Evolutionary conservation across 176 grass and related monocot species (phyloP).

Genomic region (Oryza meridionalis): DNA sequence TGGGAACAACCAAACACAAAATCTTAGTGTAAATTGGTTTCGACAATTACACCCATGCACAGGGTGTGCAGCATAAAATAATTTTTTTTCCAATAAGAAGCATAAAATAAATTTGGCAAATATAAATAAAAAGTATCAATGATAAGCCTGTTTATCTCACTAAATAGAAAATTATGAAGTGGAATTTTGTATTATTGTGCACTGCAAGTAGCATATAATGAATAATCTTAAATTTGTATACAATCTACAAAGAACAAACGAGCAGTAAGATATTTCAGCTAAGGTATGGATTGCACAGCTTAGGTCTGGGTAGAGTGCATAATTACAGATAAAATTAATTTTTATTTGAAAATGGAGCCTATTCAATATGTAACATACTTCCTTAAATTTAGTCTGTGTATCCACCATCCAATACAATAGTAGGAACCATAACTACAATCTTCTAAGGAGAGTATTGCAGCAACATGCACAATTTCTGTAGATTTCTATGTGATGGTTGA

Average conservation of each 20-base stretch:
- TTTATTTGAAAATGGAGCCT: neutral
- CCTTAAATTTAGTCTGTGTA: no score
- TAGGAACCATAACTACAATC: no score
- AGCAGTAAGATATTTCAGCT: constrained; percentile 4
- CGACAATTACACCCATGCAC: constrained; percentile 6
- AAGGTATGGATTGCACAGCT: neutral
- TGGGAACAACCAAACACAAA: constrained; percentile 21
- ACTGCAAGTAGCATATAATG: no score
- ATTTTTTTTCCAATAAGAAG: neutral
- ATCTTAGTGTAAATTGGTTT: constrained; percentile 14
- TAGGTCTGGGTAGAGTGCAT: neutral
- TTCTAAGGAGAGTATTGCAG: no score
- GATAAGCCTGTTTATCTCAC: constrained; percentile 19
- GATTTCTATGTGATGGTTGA: no score
- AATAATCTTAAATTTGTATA: constrained; percentile 7
- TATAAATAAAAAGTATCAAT: neutral
- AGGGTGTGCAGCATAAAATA: neutral
- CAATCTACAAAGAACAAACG: neutral
- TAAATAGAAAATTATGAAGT: neutral
- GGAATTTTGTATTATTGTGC: neutral
- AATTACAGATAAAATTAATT: neutral
- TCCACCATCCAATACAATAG: no score
- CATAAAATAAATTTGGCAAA: neutral
- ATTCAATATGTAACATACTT: no score
- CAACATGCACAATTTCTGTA: no score